phyloP scores from a whole-genome alignment of 768 basidiomycete genomes.

The Agrocybe praecox region DNA sequence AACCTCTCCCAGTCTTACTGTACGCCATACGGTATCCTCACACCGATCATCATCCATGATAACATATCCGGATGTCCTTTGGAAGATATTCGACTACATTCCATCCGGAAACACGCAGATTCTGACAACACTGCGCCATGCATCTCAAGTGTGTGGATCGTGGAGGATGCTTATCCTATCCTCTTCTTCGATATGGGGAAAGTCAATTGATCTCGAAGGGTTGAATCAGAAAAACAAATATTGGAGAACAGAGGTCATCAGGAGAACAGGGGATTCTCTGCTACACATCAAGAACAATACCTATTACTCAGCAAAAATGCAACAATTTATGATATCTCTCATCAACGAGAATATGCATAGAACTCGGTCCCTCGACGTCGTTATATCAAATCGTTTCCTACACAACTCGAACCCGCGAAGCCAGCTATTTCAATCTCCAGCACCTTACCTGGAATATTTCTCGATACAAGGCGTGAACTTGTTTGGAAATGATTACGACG shows the following conservation, averaged over 20 bases:
- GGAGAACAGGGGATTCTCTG: not conserved
- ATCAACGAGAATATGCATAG: not conserved
- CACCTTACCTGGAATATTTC: not conserved
- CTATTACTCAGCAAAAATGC: not conserved
- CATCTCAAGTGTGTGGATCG: slow-evolving; percentile 1
- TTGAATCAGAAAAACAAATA: not conserved
- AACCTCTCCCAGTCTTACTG: too few relatives aligned
- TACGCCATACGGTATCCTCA: not conserved
- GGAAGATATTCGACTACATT: not conserved
- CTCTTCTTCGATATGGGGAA: not conserved
- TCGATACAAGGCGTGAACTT: not conserved
- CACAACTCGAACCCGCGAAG: not conserved
- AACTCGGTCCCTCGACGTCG: not conserved
- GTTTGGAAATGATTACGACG: too few relatives aligned
- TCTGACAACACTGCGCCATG: not conserved
- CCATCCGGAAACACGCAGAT: not conserved
- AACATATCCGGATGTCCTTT: not conserved
- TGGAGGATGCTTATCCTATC: not conserved
- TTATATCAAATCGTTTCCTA: not conserved
- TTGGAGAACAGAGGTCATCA: slow-evolving; percentile 2
- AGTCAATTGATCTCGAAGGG: not conserved
- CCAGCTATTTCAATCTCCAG: not conserved
- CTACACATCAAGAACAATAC: not conserved
- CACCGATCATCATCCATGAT: not conserved
- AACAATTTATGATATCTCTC: not conserved